Percentiles rank a stretch among this genome's conserved stretches.
Conservation (phyloP, 495 filamentous ascomycete species). For the Aspergillus homomorphus region DNA sequence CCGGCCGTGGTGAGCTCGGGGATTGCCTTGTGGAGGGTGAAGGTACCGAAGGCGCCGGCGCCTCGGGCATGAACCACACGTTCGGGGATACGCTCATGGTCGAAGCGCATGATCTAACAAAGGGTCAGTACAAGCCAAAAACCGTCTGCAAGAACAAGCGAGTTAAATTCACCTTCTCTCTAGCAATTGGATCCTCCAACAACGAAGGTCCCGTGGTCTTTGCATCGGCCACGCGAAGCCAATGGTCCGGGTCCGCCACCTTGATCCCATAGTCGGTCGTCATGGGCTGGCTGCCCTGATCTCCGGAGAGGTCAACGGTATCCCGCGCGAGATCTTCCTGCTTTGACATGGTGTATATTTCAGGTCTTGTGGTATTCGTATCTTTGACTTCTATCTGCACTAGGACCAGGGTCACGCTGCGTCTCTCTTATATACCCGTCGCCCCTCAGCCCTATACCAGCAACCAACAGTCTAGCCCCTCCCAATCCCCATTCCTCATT, state of each 20-base stretch:
- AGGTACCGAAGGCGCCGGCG: slow-evolving; percentile 78
- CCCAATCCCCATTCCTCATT: background rate
- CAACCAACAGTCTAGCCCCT: background rate
- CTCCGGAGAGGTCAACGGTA: slow-evolving; percentile 4
- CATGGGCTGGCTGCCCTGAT: slow-evolving; percentile 38
- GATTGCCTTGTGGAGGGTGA: slow-evolving; percentile 68
- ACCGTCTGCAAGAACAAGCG: background rate
- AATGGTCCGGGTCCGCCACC: slow-evolving; percentile 72
- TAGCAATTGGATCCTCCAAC: slow-evolving; percentile 76
- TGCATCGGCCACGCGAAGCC: slow-evolving; percentile 63
- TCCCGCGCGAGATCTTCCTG: slow-evolving; percentile 5
- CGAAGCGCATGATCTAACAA: slow-evolving; percentile 69
- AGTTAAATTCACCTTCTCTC: slow-evolving; percentile 66
- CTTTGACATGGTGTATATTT: background rate
- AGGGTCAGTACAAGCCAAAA: background rate
- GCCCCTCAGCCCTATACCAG: background rate
- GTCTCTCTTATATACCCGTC: background rate
- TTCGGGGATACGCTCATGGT: slow-evolving; percentile 86
- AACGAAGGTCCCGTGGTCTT: slow-evolving; percentile 65
- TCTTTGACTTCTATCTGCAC: background rate
- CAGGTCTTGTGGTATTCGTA: background rate
- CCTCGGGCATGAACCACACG: slow-evolving; percentile 88
- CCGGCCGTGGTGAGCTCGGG: slow-evolving; percentile 67
- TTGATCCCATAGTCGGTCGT: slow-evolving; percentile 80
- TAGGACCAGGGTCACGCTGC: too few relatives aligned